A percentile compares a stretch with the other conserved stretches of the same genome.
These are phyloP conservation scores for Candida takata DNA, from an alignment of 805 yeast species.

Conservation along the genomic window DNA sequence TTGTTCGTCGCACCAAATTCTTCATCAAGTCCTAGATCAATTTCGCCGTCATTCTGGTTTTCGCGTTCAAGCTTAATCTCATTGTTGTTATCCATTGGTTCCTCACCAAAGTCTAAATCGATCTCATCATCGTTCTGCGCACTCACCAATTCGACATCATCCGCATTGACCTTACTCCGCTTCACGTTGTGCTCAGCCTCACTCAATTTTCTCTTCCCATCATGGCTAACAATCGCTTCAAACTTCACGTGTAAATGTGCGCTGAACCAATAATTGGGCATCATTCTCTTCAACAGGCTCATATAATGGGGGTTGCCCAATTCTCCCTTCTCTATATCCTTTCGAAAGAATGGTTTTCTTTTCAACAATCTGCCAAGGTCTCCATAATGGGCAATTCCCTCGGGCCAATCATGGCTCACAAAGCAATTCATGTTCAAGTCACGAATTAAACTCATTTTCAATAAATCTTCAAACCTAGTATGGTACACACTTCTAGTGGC, in stretches of 20 bases:
- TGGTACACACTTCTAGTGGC: conserved; percentile 61
- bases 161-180: conserved; percentile 15
- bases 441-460: conserved; percentile 43
- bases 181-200: conserved; percentile 2
- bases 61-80: conserved; percentile 13
- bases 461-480: conserved; percentile 49
- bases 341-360: conserved; percentile 58
- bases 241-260: conserved; percentile 83
- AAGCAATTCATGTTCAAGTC: conserved; percentile 42
- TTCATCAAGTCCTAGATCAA: not conserved
- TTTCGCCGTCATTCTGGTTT: not conserved
- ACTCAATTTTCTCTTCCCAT: conserved; percentile 11
- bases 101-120: conserved; percentile 24
- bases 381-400: conserved; percentile 64
- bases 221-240: conserved; percentile 46
- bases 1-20: not conserved
- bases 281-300: conserved; percentile 42
- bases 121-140: conserved; percentile 28
- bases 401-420: conserved; percentile 94
- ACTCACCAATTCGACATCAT: conserved; percentile 25
- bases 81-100: not conserved
- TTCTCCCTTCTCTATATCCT: conserved; percentile 50
- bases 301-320: conserved; percentile 71
- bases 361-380: conserved; percentile 40
- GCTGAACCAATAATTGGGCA: conserved; percentile 76